Evolutionary conservation across 345 rosid genomes (phyloP).

Genomic region (Firmiana major): DNA sequence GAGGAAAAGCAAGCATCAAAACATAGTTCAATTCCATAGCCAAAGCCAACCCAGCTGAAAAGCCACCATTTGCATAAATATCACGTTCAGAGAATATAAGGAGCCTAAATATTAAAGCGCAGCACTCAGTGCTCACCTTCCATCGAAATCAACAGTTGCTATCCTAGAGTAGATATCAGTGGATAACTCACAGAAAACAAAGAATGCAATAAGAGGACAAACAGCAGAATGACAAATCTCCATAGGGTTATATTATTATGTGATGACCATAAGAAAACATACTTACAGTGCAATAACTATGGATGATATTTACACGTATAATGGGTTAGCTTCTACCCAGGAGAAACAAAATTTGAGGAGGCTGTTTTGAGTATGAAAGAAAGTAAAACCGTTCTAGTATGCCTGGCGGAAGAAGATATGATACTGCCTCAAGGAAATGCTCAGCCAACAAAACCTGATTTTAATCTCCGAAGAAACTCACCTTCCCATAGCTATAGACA

Average conservation of each 20-base stretch:
- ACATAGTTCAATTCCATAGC: neutral
- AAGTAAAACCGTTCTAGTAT: neutral
- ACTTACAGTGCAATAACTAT: neutral
- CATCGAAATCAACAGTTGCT: neutral
- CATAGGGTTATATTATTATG: neutral
- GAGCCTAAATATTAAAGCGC: neutral
- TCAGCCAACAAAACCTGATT: slow-evolving; percentile 25
- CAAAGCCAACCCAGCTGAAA: neutral
- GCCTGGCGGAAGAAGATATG: neutral
- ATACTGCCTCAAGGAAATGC: slow-evolving; percentile 2
- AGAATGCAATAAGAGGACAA: neutral
- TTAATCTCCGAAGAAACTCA: slow-evolving; percentile 4
- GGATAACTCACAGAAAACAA: neutral
- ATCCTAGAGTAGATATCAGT: neutral
- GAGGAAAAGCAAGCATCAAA: neutral
- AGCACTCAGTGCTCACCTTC: neutral
- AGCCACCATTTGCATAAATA: neutral
- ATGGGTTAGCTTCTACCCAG: slow-evolving; percentile 15
- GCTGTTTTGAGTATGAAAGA: neutral
- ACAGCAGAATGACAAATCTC: neutral
- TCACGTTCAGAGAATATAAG: neutral
- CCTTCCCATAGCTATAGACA: slow-evolving; percentile 12
- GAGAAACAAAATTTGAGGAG: neutral
- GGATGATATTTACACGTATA: slow-evolving; percentile 14
- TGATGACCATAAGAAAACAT: neutral